These are phyloP conservation scores for Apiotrichum veenhuisii DNA, from an alignment of 1,284 basidiomycete genomes.

Conservation along the genomic window DNA sequence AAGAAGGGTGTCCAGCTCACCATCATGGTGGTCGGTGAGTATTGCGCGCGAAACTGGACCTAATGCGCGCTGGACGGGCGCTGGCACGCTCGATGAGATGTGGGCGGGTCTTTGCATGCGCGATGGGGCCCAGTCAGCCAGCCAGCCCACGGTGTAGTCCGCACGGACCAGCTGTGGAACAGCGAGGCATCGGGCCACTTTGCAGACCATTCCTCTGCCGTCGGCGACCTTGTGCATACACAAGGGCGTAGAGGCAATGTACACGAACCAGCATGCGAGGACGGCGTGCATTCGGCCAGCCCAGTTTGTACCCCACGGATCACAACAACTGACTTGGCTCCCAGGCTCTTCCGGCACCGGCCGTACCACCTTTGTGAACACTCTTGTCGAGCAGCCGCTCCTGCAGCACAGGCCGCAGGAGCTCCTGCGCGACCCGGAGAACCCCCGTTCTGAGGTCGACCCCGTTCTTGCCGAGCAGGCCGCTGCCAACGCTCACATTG, in stretches of 20 bases:
- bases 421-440: conserved; percentile 50
- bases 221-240: too few species aligned
- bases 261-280: too few species aligned
- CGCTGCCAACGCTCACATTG: conserved; percentile 78
- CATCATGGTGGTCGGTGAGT: conserved; percentile 83
- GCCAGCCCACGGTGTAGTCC: background rate
- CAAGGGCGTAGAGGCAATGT: too few species aligned
- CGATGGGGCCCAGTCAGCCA: too few species aligned
- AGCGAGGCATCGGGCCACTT: conserved; percentile 1
- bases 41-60: too few species aligned
- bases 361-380: conserved; percentile 97
- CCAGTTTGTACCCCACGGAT: too few species aligned
- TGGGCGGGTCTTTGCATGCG: too few species aligned
- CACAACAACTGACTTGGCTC: background rate
- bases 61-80: too few species aligned
- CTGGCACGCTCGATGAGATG: too few species aligned
- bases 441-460: conserved; percentile 76
- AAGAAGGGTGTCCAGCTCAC: conserved; percentile 98
- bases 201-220: too few species aligned
- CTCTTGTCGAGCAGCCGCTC: conserved; percentile 89
- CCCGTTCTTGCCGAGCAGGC: conserved; percentile 51
- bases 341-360: conserved; percentile 88
- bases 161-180: conserved; percentile 3
- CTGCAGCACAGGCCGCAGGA: conserved; percentile 54
- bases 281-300: too few species aligned